Conservation (phyloP, 2,329 filamentous ascomycete genomes). For the Remersonia thermophila region DNA sequence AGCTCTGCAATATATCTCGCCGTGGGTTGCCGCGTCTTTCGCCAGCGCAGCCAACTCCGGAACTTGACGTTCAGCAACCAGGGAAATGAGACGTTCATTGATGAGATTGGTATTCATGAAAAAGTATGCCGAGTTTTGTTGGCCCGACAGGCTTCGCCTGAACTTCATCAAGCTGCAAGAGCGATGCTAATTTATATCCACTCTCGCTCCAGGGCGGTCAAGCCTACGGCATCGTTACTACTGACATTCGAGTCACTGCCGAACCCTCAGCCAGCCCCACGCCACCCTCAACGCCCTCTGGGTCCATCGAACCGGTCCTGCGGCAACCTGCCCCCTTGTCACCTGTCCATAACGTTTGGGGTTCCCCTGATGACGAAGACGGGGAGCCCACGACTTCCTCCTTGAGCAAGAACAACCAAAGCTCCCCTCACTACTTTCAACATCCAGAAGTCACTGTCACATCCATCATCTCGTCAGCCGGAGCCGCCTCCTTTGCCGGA, state of each 20-base stretch:
- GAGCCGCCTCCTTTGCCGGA: no score
- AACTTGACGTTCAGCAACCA: conserved; percentile 40
- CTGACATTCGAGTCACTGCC: conserved; percentile 36
- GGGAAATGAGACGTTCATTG: conserved; percentile 21
- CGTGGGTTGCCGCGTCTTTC: conserved; percentile 49
- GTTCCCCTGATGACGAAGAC: conserved; percentile 1
- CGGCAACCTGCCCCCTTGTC: conserved; percentile 1
- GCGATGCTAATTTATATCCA: no score
- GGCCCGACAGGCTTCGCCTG: no score
- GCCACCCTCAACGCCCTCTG: conserved; percentile 13
- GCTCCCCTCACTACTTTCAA: neutral
- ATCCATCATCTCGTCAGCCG: no score
- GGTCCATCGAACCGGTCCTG: conserved; percentile 14
- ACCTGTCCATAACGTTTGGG: conserved; percentile 1
- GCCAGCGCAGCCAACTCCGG: conserved; percentile 40
- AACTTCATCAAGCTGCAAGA: no score
- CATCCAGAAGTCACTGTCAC: no score
- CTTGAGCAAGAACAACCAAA: no score
- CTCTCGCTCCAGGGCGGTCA: no score
- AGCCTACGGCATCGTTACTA: conserved; percentile 38
- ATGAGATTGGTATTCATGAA: conserved; percentile 13
- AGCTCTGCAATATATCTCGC: conserved; percentile 43
- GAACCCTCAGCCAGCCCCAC: conserved; percentile 16
- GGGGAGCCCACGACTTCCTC: no score
- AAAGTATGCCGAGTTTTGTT: conserved; percentile 25